phyloP scores from a whole-genome alignment of 805 yeast genomes.

The Isabelozyma gotoi region DNA sequence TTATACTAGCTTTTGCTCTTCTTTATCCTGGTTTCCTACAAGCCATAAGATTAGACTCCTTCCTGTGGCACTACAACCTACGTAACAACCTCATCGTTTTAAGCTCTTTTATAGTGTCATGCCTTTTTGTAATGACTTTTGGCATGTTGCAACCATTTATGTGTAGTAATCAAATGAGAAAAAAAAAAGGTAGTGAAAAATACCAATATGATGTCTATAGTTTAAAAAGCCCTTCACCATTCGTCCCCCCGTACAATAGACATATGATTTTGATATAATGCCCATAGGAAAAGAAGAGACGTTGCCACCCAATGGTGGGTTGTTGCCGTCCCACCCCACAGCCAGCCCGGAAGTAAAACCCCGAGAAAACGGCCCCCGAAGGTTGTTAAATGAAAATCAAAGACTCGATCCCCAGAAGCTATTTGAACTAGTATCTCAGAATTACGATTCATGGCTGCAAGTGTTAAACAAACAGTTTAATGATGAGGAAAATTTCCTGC shows the following conservation, averaged over 20 bases:
- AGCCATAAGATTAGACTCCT: too few relatives aligned
- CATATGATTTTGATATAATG: constrained; percentile 6
- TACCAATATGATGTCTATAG: not conserved
- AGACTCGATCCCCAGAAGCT: constrained; percentile 24
- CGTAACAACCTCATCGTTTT: too few relatives aligned
- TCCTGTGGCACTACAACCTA: too few relatives aligned
- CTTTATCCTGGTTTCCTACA: too few relatives aligned
- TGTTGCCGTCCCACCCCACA: not conserved
- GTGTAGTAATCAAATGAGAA: not conserved
- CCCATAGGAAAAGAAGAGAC: constrained; percentile 3
- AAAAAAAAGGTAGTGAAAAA: not conserved
- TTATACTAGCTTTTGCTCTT: too few relatives aligned
- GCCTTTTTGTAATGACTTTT: too few relatives aligned
- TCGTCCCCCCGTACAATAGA: not conserved
- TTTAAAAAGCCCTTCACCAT: not conserved
- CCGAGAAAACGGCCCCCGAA: not conserved
- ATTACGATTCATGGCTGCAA: constrained; percentile 40
- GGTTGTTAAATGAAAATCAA: not conserved
- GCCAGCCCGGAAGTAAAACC: not conserved
- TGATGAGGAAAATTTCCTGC: constrained; percentile 25
- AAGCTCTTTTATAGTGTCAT: too few relatives aligned
- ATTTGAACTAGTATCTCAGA: constrained; percentile 31
- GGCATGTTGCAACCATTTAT: not conserved
- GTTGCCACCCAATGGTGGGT: not conserved
- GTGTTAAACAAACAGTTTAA: constrained; percentile 24